Evolutionary conservation across 2,329 filamentous ascomycete species (phyloP), one percentile per base, ranked within the genome.

Genomic region (Diaporthe ampelina): DNA sequence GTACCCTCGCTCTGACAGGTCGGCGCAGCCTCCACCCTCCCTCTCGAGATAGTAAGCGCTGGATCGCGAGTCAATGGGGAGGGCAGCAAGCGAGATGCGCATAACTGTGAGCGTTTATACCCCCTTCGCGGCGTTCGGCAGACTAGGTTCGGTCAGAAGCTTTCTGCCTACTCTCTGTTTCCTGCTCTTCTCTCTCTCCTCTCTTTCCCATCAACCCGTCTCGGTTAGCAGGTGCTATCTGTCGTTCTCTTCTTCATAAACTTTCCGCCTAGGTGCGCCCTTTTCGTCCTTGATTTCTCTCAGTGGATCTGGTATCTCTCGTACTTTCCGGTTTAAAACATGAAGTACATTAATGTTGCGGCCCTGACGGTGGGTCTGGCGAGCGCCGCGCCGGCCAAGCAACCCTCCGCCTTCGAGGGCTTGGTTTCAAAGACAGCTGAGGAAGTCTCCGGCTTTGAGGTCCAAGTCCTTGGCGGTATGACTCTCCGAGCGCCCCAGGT

Each of bases 401-500:
- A 54, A 32, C 45, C 63, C 5, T 68, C 29, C 10, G 73, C 32
- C 37, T 50, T 71, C 26, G 67, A 70, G 48, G 59, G 63, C 32
- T 40, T 74, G 37, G 52, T 74, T 61, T 56, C 63, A 43, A 52
- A 72, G 26, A 65, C 68, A 29, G 65, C 73, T 48, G 73, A 72
- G 29, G 67, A 76, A 73, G 78, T 77, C 40, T 72, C 79, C 45
- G 76, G 79, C 61, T 79, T 83, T 73, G 77, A 82, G 63, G 79
- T 84, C 21, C 78, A 81, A n/a, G 82, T 80, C 1, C 76, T 84
- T 13, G 84, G 83, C n/a, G 84, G 84, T 13, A 79, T 81, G 74
- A 81, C 81, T n/a, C 84, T 86, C 75, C 81, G 81, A 72, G 78
- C 86, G 61, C 75, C 79, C 2, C 84, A 86, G 78, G 79, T 85